These are phyloP conservation scores for Lactifluus rugatus DNA, from an alignment of 768 basidiomycete species.

Conservation along the genomic window DNA sequence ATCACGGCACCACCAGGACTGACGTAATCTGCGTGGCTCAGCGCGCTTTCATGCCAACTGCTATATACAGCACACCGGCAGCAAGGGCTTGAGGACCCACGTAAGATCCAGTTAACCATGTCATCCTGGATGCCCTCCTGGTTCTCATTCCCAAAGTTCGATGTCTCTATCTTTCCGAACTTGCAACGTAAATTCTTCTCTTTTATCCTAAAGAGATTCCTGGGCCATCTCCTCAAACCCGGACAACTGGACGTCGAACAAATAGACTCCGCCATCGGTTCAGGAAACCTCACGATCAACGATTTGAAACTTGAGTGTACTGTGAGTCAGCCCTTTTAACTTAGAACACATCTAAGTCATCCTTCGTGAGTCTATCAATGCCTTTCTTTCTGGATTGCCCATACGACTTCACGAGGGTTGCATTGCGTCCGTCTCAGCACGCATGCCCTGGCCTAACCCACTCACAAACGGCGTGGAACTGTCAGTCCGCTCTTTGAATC, in stretches of 20 bases:
- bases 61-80: neutral
- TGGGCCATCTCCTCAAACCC: conserved; percentile 81
- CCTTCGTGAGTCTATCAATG: conserved; percentile 63
- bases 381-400: conserved; percentile 53
- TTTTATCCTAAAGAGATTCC: conserved; percentile 70
- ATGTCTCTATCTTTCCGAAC: conserved; percentile 52
- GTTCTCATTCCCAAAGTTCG: conserved; percentile 49
- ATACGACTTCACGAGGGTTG: conserved; percentile 60
- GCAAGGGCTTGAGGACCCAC: neutral
- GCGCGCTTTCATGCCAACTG: too few species aligned
- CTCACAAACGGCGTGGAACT: conserved; percentile 64
- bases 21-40: neutral
- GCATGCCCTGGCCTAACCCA: conserved; percentile 81
- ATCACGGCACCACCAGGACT: too few species aligned
- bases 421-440: conserved; percentile 63
- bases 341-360: conserved; percentile 17
- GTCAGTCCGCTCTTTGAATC: conserved; percentile 56
- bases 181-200: conserved; percentile 88
- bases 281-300: conserved; percentile 78
- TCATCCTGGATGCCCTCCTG: conserved; percentile 36
- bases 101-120: conserved; percentile 20
- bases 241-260: conserved; percentile 81
- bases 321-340: conserved; percentile 35
- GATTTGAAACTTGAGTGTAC: conserved; percentile 70
- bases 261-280: conserved; percentile 89